These are phyloP conservation scores for Pinus taeda DNA, from an alignment of 75 land plant species.

Conservation along the genomic window DNA sequence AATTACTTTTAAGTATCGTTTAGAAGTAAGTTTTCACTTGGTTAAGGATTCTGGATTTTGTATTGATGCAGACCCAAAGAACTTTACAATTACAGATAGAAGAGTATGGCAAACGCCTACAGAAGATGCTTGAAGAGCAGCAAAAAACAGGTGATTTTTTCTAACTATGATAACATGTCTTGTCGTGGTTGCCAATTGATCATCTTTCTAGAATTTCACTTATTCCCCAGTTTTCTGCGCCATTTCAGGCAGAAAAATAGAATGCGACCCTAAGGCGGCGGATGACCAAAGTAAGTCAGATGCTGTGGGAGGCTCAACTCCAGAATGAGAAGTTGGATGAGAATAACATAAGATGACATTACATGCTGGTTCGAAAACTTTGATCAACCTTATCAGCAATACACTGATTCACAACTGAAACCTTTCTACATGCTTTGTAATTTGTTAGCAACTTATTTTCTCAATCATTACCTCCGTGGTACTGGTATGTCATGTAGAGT, in stretches of 20 bases:
- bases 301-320: background rate
- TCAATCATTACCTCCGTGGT: background rate
- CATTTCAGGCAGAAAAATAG: slow-evolving; percentile 1
- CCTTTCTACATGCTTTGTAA: background rate
- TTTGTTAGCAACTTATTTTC: background rate
- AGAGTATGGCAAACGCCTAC: background rate
- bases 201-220: background rate
- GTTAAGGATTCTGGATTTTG: background rate
- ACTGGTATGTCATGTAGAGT: background rate
- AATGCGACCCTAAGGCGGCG: background rate
- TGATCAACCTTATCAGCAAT: background rate
- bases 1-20: no score
- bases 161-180: background rate
- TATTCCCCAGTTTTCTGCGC: background rate
- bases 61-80: slow-evolving; percentile 3
- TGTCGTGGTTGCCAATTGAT: background rate
- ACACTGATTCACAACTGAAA: background rate
- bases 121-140: background rate
- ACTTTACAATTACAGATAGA: slow-evolving; percentile 9
- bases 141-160: background rate
- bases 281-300: background rate
- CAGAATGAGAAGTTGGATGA: background rate
- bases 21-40: no score
- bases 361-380: slow-evolving; percentile 1
- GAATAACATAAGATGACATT: background rate